Percentiles rank a stretch among this genome's conserved stretches.
phyloP scores from a whole-genome alignment of 345 rosid genomes.

The Boechera divaricarpa region DNA sequence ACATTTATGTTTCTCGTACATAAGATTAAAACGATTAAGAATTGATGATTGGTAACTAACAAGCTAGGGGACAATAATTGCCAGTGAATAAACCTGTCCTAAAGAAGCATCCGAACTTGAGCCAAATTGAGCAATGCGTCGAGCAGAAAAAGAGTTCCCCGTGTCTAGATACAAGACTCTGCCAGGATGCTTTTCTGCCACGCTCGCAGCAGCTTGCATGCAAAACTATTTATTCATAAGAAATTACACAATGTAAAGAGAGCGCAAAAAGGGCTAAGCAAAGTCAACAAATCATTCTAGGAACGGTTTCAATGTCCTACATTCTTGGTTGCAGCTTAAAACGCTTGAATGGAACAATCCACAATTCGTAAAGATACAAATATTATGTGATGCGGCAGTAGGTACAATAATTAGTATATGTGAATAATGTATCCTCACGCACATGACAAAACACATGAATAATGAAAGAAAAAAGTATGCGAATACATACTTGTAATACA shows the following conservation, averaged over 20 bases:
- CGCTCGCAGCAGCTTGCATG: slow-evolving; percentile 61
- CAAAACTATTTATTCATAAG: slow-evolving; percentile 57
- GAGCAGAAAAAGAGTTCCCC: slow-evolving; percentile 81
- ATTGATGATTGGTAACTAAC: background rate
- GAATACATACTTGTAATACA: slow-evolving; percentile 57
- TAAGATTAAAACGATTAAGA: background rate
- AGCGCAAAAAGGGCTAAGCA: background rate
- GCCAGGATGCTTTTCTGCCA: slow-evolving; percentile 57
- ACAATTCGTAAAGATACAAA: background rate
- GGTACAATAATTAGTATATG: background rate
- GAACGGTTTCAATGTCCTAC: slow-evolving; percentile 9
- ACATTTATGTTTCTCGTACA: slow-evolving; percentile 39
- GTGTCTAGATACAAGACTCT: slow-evolving; percentile 71
- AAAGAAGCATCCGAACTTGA: slow-evolving; percentile 43
- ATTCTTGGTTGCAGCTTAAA: background rate
- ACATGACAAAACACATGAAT: background rate
- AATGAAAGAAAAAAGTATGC: background rate
- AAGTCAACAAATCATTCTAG: background rate
- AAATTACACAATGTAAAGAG: slow-evolving; percentile 30
- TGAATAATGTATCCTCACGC: background rate
- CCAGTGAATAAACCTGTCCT: slow-evolving; percentile 48
- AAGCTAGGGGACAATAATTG: background rate
- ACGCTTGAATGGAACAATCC: slow-evolving; percentile 9
- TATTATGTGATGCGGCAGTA: slow-evolving; percentile 1
- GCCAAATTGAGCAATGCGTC: slow-evolving; percentile 56